Percentiles rank a stretch among this genome's conserved stretches.
phyloP scores from a whole-genome alignment of 495 filamentous ascomycete genomes.

The Penicillium steckii region DNA sequence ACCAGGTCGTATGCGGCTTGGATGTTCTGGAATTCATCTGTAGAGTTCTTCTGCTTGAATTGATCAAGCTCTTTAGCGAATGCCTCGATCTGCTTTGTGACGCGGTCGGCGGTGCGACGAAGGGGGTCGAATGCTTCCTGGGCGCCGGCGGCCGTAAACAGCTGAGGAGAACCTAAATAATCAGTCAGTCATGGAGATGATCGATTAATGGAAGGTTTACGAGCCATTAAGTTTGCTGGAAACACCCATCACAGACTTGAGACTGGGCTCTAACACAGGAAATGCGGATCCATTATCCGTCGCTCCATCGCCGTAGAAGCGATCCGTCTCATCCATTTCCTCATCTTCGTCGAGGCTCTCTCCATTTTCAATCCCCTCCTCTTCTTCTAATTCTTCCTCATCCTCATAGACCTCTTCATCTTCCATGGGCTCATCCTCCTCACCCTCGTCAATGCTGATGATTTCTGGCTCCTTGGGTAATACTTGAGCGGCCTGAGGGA shows the following conservation, averaged over 20 bases:
- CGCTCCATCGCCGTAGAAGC: slow-evolving; percentile 16
- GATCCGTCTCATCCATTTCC: slow-evolving; percentile 3
- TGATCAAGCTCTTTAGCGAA: slow-evolving; percentile 67
- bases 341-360: slow-evolving; percentile 19
- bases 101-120: slow-evolving; percentile 56
- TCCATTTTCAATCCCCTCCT: slow-evolving; percentile 1
- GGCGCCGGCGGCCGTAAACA: slow-evolving; percentile 50
- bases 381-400: slow-evolving; percentile 29
- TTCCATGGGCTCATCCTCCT: slow-evolving; percentile 29
- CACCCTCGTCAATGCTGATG: slow-evolving; percentile 44
- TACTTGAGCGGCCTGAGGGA: slow-evolving; percentile 20
- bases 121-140: slow-evolving; percentile 54
- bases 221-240: slow-evolving; percentile 16
- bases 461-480: slow-evolving; percentile 32
- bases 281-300: slow-evolving; percentile 19
- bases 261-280: slow-evolving; percentile 16
- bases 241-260: slow-evolving; percentile 15
- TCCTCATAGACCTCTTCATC: slow-evolving; percentile 20
- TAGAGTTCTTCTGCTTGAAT: slow-evolving; percentile 45
- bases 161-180: slow-evolving; percentile 27
- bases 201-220: not conserved
- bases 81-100: slow-evolving; percentile 61
- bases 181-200: slow-evolving; percentile 15
- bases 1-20: slow-evolving; percentile 45
- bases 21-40: slow-evolving; percentile 35